phyloP scores from a whole-genome alignment of 192 early-diverging fungal genomes.

The Backusella circina region DNA sequence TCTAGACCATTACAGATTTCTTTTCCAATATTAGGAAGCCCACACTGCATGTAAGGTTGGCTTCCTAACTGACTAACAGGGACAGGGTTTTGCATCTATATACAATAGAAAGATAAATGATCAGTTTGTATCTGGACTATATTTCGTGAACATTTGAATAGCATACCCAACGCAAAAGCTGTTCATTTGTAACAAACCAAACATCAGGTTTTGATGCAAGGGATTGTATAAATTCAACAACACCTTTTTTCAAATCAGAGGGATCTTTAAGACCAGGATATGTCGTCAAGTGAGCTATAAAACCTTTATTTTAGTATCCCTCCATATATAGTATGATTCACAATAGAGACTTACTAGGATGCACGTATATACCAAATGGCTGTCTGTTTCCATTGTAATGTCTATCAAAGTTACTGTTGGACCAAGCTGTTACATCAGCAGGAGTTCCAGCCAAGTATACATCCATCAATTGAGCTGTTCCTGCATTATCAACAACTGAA shows the following conservation, averaged over 20 bases:
- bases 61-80: slow-evolving; percentile 57
- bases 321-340: not conserved
- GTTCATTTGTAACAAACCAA: slow-evolving; percentile 70
- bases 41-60: slow-evolving; percentile 67
- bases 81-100: slow-evolving; percentile 71
- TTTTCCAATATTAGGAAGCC: slow-evolving; percentile 48
- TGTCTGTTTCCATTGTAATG: slow-evolving; percentile 49
- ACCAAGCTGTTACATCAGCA: slow-evolving; percentile 38
- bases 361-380: slow-evolving; percentile 51
- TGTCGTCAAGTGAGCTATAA: slow-evolving; percentile 38
- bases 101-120: not conserved
- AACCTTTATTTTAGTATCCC: not conserved
- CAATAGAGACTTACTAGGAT: slow-evolving; percentile 28
- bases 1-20: slow-evolving; percentile 74
- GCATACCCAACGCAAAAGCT: slow-evolving; percentile 59
- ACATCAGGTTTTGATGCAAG: slow-evolving; percentile 53
- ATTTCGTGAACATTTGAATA: not conserved
- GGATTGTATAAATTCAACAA: slow-evolving; percentile 52
- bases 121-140: not conserved
- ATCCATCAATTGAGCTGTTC: slow-evolving; percentile 42
- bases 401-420: slow-evolving; percentile 52
- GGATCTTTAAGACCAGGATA: slow-evolving; percentile 29
- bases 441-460: slow-evolving; percentile 45
- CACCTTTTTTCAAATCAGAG: slow-evolving; percentile 12
- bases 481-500: slow-evolving; percentile 42